Conservation (phyloP, 345 rosid species). For the Camelina hispida region DNA sequence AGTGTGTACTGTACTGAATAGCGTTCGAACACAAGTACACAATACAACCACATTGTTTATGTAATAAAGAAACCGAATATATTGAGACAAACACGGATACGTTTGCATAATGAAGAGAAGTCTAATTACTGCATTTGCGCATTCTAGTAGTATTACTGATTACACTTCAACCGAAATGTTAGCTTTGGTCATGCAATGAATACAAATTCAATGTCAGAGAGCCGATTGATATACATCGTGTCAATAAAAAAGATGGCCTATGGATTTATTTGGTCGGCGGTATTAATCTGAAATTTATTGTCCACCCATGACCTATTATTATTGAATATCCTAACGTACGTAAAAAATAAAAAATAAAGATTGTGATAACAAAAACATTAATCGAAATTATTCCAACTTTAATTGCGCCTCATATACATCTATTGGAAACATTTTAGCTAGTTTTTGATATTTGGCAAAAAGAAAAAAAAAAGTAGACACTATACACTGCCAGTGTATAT, state of each 20-base stretch:
- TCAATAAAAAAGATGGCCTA: constrained; percentile 17
- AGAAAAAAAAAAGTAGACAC: too few species aligned
- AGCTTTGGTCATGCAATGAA: constrained; percentile 16
- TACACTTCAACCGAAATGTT: neutral
- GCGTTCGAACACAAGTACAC: neutral
- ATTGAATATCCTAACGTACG: neutral
- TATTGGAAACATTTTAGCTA: constrained; percentile 8
- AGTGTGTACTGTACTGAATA: neutral
- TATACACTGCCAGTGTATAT: neutral
- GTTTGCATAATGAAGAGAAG: constrained; percentile 11
- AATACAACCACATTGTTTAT: constrained; percentile 15
- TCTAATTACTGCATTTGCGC: neutral
- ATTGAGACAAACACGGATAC: constrained; percentile 6
- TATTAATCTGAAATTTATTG: constrained; percentile 26
- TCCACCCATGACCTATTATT: neutral
- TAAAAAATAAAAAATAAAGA: neutral
- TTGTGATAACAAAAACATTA: neutral
- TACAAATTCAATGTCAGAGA: constrained; percentile 18
- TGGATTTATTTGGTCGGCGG: constrained; percentile 27
- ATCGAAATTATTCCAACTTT: neutral
- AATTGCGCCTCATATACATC: neutral
- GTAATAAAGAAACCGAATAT: constrained; percentile 26
- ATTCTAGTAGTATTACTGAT: neutral
- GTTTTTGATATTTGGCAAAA: too few species aligned
- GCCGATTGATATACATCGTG: neutral